phyloP scores from a whole-genome alignment of 495 filamentous ascomycete genomes.

The Friedmanniomyces endolithicus region DNA sequence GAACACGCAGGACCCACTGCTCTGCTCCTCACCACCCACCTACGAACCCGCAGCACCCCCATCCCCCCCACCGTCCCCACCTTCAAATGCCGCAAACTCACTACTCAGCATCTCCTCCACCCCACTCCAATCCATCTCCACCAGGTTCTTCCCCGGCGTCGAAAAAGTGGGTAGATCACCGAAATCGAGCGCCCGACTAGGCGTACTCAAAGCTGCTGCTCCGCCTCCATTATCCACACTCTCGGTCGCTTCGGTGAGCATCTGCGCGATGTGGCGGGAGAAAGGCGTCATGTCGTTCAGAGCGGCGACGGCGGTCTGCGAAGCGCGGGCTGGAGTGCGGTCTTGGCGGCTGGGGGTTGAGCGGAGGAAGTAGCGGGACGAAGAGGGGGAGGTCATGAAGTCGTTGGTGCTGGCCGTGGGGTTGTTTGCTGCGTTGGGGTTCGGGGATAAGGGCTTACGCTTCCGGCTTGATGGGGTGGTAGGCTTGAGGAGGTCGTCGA shows the following conservation, averaged over 20 bases:
- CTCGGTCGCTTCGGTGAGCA: conserved; percentile 11
- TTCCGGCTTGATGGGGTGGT: conserved; percentile 13
- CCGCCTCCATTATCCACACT: background rate
- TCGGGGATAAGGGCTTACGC: conserved; percentile 13
- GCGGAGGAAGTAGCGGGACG: conserved; percentile 17
- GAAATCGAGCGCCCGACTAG: conserved; percentile 15
- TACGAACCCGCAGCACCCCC: too few species aligned
- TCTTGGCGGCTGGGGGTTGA: conserved; percentile 13
- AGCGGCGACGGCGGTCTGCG: background rate
- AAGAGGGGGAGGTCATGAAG: conserved; percentile 20
- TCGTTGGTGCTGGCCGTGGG: conserved; percentile 4
- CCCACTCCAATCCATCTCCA: conserved; percentile 6
- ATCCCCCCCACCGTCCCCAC: background rate
- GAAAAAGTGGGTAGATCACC: conserved; percentile 12
- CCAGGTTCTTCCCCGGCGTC: conserved; percentile 1
- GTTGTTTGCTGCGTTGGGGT: conserved; percentile 4
- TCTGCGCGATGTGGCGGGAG: conserved; percentile 17
- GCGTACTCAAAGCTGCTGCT: conserved; percentile 5
- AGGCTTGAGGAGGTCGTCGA: conserved; percentile 15
- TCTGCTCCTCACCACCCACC: too few species aligned
- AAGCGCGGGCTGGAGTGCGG: conserved; percentile 9
- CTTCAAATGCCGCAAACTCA: conserved; percentile 9
- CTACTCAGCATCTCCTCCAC: conserved; percentile 11
- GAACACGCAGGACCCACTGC: too few species aligned
- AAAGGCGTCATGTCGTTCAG: conserved; percentile 14